These are phyloP conservation scores for Calocybe indica DNA, from an alignment of 768 basidiomycete species.

Conservation along the genomic window DNA sequence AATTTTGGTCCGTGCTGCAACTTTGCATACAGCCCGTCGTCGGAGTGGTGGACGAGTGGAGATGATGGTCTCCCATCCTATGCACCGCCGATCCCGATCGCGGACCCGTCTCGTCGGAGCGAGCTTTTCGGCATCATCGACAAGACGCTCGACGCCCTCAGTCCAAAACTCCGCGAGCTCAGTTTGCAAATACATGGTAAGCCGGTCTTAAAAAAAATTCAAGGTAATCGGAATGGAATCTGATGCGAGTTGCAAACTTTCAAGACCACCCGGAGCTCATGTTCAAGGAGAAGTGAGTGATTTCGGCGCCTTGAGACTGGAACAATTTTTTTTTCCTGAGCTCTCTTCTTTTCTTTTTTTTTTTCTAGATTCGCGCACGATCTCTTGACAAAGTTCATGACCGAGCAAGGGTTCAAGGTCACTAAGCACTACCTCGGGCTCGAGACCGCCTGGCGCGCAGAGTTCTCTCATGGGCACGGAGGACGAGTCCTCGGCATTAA, in stretches of 20 bases:
- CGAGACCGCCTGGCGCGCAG: constrained; percentile 74
- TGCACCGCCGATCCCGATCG: no score
- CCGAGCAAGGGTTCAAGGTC: constrained; percentile 60
- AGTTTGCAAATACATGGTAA: constrained; percentile 71
- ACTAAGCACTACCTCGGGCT: constrained; percentile 67
- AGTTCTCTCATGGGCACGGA: constrained; percentile 51
- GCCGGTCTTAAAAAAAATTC: constrained; percentile 11
- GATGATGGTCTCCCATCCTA: no score
- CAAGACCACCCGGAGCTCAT: constrained; percentile 60
- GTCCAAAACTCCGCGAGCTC: constrained; percentile 49
- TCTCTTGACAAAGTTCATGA: constrained; percentile 61
- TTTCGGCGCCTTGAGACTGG: not conserved
- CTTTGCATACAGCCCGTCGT: no score
- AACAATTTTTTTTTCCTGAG: constrained; percentile 4
- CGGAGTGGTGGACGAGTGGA: no score
- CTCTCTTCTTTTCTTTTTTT: constrained; percentile 6
- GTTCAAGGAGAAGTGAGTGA: constrained; percentile 57
- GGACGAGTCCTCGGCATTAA: constrained; percentile 73
- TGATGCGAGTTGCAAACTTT: constrained; percentile 4
- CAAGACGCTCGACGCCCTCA: constrained; percentile 42
- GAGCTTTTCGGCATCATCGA: constrained; percentile 50
- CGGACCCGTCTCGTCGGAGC: no score
- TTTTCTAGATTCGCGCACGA: constrained; percentile 64
- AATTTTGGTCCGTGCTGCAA: no score
- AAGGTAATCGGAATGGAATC: not conserved